phyloP scores from a whole-genome alignment of 768 basidiomycete species.

The Tricholoma bakamatsutake region DNA sequence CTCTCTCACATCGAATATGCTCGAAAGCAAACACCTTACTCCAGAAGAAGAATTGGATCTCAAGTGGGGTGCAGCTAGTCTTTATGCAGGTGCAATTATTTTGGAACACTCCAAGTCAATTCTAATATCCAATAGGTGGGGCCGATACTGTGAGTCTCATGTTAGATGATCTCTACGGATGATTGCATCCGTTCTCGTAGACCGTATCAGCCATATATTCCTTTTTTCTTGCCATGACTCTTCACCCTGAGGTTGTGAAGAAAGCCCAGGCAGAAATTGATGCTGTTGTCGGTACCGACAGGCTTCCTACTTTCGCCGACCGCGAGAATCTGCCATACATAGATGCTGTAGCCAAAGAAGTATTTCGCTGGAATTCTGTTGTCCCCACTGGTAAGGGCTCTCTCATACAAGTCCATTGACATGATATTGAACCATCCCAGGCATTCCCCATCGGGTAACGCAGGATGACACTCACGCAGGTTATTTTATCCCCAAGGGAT shows the following conservation, averaged over 20 bases:
- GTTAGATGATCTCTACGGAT: not conserved
- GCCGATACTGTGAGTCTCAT: slow-evolving; percentile 44
- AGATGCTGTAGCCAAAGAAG: slow-evolving; percentile 56
- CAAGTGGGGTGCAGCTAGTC: slow-evolving; percentile 60
- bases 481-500: slow-evolving; percentile 55
- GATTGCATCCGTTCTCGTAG: slow-evolving; percentile 25
- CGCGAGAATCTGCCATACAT: slow-evolving; percentile 53
- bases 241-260: slow-evolving; percentile 48
- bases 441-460: slow-evolving; percentile 48
- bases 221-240: slow-evolving; percentile 56
- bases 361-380: slow-evolving; percentile 45
- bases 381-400: slow-evolving; percentile 34
- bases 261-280: slow-evolving; percentile 64
- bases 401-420: slow-evolving; percentile 4
- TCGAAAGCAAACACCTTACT: slow-evolving; percentile 44
- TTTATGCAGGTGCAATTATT: slow-evolving; percentile 39
- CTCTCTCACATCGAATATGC: slow-evolving; percentile 54
- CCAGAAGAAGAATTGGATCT: slow-evolving; percentile 55
- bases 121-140: slow-evolving; percentile 34
- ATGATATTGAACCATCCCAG: slow-evolving; percentile 19
- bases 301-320: slow-evolving; percentile 56
- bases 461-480: slow-evolving; percentile 60
- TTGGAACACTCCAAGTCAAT: not conserved
- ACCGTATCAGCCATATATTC: slow-evolving; percentile 57
- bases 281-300: slow-evolving; percentile 48